Evolutionary conservation across 139 green algal species (phyloP).

Genomic region (Tetradesmus obliquus): DNA sequence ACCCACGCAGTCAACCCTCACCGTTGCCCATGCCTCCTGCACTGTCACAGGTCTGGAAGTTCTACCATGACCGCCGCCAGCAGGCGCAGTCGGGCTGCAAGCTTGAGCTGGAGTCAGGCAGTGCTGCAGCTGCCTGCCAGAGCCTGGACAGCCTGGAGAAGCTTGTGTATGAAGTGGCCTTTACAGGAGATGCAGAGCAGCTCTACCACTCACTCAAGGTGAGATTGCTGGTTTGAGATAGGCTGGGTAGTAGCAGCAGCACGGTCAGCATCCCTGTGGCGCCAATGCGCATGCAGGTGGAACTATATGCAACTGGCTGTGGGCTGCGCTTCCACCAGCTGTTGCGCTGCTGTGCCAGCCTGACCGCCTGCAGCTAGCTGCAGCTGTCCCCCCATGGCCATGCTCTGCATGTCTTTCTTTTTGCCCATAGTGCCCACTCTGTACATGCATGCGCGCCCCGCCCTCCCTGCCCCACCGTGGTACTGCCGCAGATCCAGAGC

Average conservation of each 20-base stretch:
- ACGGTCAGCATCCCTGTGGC: neutral
- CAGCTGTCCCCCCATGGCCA: neutral
- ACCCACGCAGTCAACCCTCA: neutral
- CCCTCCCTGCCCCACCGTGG: too few relatives aligned
- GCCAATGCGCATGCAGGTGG: neutral
- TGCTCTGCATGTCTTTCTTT: neutral
- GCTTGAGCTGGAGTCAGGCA: neutral
- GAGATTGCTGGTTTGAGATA: neutral
- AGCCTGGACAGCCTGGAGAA: slow-evolving; percentile 36
- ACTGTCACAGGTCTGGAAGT: neutral
- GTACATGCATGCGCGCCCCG: too few relatives aligned
- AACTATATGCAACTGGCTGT: neutral
- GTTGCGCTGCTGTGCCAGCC: neutral
- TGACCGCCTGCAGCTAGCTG: neutral
- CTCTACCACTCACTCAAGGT: slow-evolving; percentile 33
- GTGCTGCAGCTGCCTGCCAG: neutral
- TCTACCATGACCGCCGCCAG: slow-evolving; percentile 14
- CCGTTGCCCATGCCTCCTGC: neutral
- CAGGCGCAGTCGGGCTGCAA: slow-evolving; percentile 15
- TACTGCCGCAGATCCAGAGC: slow-evolving; percentile 12
- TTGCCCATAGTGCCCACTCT: neutral
- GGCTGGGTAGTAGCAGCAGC: neutral
- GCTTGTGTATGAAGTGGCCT: slow-evolving; percentile 36
- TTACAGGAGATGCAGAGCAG: slow-evolving; percentile 31
- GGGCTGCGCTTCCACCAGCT: neutral